Conservation (phyloP, 177 flowering plant species). For the Telopea speciosissima region DNA sequence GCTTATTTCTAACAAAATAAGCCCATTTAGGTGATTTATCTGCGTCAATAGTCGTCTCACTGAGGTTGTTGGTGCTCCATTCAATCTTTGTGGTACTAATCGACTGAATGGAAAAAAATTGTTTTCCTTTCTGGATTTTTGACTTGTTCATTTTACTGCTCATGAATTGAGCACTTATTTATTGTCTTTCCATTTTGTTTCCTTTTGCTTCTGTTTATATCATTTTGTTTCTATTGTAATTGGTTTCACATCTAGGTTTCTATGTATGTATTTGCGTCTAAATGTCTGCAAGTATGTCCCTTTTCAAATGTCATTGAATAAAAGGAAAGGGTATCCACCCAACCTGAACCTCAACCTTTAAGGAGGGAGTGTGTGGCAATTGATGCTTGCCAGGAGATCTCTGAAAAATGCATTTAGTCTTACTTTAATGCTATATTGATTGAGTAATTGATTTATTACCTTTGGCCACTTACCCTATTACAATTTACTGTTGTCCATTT, state of each 20-base stretch:
- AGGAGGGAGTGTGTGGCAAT: neutral
- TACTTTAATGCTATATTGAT: neutral
- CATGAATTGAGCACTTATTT: neutral
- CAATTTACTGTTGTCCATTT: neutral
- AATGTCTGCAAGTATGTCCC: neutral
- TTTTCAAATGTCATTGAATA: no score
- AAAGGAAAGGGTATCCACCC: neutral
- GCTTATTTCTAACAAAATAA: no score
- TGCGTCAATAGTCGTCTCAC: no score
- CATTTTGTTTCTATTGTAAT: no score
- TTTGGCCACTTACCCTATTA: neutral
- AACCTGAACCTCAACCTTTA: neutral
- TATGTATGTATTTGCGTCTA: neutral
- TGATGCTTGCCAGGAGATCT: neutral
- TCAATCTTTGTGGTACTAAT: neutral
- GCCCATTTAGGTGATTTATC: no score
- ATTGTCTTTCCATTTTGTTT: no score
- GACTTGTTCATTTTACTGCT: neutral
- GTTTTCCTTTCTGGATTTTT: neutral
- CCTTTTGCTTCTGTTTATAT: neutral
- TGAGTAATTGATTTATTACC: neutral
- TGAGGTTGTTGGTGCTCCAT: neutral
- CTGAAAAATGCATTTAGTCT: neutral
- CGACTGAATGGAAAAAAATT: neutral
- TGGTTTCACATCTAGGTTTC: neutral